phyloP scores from a whole-genome alignment of 2,329 filamentous ascomycete genomes.

The Talaromyces sp. region DNA sequence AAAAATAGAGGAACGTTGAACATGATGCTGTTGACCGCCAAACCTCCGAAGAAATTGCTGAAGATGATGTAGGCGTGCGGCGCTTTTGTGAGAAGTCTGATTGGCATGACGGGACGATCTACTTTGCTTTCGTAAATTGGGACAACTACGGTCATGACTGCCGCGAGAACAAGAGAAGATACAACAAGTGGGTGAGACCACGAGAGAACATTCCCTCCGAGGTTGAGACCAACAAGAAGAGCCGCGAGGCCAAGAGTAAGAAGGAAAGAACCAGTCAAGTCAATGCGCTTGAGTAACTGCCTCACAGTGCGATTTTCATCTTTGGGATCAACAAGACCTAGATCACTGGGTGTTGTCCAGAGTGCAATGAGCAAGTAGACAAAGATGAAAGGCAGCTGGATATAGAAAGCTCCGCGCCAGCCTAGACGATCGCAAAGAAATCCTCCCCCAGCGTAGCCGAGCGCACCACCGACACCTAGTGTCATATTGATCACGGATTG shows the following conservation, averaged over 20 bases:
- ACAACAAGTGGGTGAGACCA: slow-evolving; percentile 53
- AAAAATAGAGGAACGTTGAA: slow-evolving; percentile 74
- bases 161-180: slow-evolving; percentile 42
- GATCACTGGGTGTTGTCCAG: slow-evolving; percentile 41
- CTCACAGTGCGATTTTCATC: slow-evolving; percentile 38
- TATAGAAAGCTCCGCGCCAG: slow-evolving; percentile 44
- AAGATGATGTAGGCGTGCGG: slow-evolving; percentile 51
- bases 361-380: slow-evolving; percentile 43
- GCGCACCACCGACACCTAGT: slow-evolving; percentile 36
- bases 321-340: slow-evolving; percentile 46
- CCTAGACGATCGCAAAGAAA: slow-evolving; percentile 39
- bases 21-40: slow-evolving; percentile 55
- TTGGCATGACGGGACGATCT: slow-evolving; percentile 49
- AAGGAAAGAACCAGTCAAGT: slow-evolving; percentile 48
- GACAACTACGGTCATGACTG: slow-evolving; percentile 37
- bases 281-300: slow-evolving; percentile 48
- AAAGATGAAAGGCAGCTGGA: slow-evolving; percentile 51
- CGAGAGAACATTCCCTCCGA: slow-evolving; percentile 51
- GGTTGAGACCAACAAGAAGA: slow-evolving; percentile 51
- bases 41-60: slow-evolving; percentile 50
- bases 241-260: slow-evolving; percentile 47
- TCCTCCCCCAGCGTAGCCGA: slow-evolving; percentile 39
- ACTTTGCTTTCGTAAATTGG: slow-evolving; percentile 43
- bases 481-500: slow-evolving; percentile 42
- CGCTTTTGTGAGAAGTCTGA: slow-evolving; percentile 45